Base-by-base conservation (phyloP, 371 early-diverging fungal species). In the Apophysomyces trapeziformis region DNA sequence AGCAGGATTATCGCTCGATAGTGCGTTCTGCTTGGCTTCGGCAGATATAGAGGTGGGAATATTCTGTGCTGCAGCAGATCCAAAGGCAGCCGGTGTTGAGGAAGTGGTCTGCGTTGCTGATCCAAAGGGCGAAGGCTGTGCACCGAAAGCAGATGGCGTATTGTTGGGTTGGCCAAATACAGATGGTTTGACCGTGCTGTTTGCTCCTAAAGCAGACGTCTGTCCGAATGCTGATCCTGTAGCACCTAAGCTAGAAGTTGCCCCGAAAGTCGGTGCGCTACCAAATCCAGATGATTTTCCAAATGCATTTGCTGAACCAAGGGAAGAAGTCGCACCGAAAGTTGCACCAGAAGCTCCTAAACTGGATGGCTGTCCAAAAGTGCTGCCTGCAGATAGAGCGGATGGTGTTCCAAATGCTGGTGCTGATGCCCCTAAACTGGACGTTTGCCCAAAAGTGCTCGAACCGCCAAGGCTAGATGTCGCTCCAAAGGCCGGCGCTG, bases 271-370 rank as follows among this genome's bases (percentile, higher is more conserved):
- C 16, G 60, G 43, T 57, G 56, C 50, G 14, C 43, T 57, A 18
- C n/a, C 63, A 36, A 68, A 59, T 0, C 50, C 64, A 35, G 68
- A 39, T 2, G 64, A 7, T 47, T 45, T 60, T 18, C 32, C 58
- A 9, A 71, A 57, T 18, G 64, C 47, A 35, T 46, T 18, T 26
- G 61, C 63, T 36, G 44, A 37, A 14, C 68, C 64, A 39, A 66
- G 35, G 7, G 47, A 38, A 32, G 65, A 66, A 21, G 78, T 36
- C 26, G 64, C 50, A 1, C 76, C 79, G 60, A 68, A 75, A 7
- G 74, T 68, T 8, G 71, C 46, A 26, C 73, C 62, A 14, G 61
- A 59, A 2, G 70, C 46, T 37, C 74, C 75, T 60, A 75, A 74
- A 1, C 68, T 66, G 16, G 76, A 71, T 35, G 63, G 54, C 11